These are phyloP conservation scores for Sungouiozyma ichnusensis DNA, from an alignment of 805 yeast genomes.

Conservation along the genomic window DNA sequence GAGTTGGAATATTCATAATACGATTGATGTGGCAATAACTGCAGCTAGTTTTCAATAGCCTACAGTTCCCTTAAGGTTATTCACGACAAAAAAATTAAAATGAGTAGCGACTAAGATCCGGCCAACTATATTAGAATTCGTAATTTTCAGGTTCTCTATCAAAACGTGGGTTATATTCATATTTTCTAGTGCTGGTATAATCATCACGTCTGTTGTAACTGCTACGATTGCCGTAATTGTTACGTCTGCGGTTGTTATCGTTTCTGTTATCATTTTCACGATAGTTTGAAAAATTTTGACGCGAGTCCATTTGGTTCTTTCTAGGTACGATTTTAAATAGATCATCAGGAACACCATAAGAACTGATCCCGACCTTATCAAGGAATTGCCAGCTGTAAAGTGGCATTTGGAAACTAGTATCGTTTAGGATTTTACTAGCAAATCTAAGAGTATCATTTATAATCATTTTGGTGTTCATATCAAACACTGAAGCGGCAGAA, in stretches of 20 bases:
- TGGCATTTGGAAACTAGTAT: slow-evolving; percentile 16
- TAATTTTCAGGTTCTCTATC: no score
- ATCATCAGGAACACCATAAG: slow-evolving; percentile 13
- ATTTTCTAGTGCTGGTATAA: no score
- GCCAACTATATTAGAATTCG: no score
- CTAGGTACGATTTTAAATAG: slow-evolving; percentile 13
- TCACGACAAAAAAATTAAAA: no score
- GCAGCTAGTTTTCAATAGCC: no score
- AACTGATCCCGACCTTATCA: slow-evolving; percentile 18
- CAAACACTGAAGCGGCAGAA: slow-evolving; percentile 26
- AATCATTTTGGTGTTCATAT: slow-evolving; percentile 18
- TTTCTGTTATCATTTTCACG: slow-evolving; percentile 1
- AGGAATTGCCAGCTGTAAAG: slow-evolving; percentile 11
- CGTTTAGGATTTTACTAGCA: slow-evolving; percentile 17
- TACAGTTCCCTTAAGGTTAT: no score
- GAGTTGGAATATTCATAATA: no score
- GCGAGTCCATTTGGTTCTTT: neutral
- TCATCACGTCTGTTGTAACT: no score
- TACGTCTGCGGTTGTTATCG: neutral
- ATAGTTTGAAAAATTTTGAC: neutral
- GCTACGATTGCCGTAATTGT: neutral
- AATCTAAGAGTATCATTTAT: slow-evolving; percentile 17
- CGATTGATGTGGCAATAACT: no score
- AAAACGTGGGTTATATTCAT: no score
- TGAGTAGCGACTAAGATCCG: no score